Base-by-base conservation (phyloP, 75 land plant genomes). In the Isoetes taiwanensis region DNA sequence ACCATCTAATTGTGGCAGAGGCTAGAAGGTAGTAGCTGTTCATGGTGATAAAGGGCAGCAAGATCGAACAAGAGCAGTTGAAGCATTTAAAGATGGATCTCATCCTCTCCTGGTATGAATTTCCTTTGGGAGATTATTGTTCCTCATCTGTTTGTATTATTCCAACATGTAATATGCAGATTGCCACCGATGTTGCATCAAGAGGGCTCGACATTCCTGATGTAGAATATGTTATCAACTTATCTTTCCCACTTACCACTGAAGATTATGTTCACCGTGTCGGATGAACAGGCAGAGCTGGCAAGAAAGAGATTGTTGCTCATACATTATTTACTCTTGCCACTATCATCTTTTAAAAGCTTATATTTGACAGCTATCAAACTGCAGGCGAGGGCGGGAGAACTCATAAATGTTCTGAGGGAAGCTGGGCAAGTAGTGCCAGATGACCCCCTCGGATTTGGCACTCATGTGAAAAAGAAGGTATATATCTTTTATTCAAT, bases 251-350 rank as follows among this genome's bases (percentile, higher is more conserved):
- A 59, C 77, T 94, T 0, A 88, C 96, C 1, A 88, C 96, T 0
- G 99, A 94, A 64, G 99, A 94, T 70, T 94, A 94, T 58, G 96
- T 94, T 19, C 99, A 94, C 43, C 76, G 99, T 23, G 84, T 94
- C 31, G 99, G 99, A 2, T 61, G 99, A 48, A 94, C 99, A 53
- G 96, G 96, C 37, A 71, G 99, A 39, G 99, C 99, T 41, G 99
- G 99, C 29, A 84, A 81, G 69, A 94, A 84, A 56, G 99, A 96
- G n/a, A 82, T 88, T 59, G 35, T 60, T 50, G 80, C 98, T 17
- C 98, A 88, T 57, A 93, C 96, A 16, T 88, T 94, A 62, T 94
- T 94, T 67, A 94, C 79, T 11, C 73, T 77, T 55, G 73, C 77
- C 25, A 86, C 87, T 56, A 84, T 82, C 86, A 90, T 89, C 63